These are phyloP conservation scores for Teunomyces barrocoloradensis DNA, from an alignment of 805 yeast genomes.

Conservation along the genomic window DNA sequence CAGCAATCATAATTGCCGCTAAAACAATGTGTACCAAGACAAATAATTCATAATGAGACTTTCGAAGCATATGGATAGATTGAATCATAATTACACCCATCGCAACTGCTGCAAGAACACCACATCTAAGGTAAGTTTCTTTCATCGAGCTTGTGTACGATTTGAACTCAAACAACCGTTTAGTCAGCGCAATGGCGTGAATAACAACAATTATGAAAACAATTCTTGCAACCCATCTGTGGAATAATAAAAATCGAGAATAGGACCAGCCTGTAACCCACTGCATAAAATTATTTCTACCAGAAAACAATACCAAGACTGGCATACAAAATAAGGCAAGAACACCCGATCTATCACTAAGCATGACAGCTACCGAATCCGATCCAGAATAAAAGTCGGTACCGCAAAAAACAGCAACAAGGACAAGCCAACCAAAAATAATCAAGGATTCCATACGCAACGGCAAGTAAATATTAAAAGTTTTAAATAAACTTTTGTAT, in stretches of 20 bases:
- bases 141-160: neutral
- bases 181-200: constrained; percentile 48
- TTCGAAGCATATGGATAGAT: constrained; percentile 29
- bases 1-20: constrained; percentile 43
- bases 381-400: constrained; percentile 7
- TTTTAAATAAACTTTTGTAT: neutral
- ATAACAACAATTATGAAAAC: neutral
- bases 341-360: constrained; percentile 53
- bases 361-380: constrained; percentile 15
- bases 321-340: constrained; percentile 47
- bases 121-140: constrained; percentile 25
- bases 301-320: constrained; percentile 53
- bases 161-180: constrained; percentile 7
- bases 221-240: constrained; percentile 32
- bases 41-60: constrained; percentile 35
- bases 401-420: constrained; percentile 9
- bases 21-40: constrained; percentile 30
- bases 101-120: constrained; percentile 36
- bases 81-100: constrained; percentile 31
- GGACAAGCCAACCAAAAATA: constrained; percentile 19
- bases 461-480: constrained; percentile 17
- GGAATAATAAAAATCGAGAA: constrained; percentile 39
- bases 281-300: constrained; percentile 59
- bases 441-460: constrained; percentile 23
- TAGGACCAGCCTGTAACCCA: constrained; percentile 58